Conservation (phyloP, 345 rosid species). For the Eucalyptus pauciflora region DNA sequence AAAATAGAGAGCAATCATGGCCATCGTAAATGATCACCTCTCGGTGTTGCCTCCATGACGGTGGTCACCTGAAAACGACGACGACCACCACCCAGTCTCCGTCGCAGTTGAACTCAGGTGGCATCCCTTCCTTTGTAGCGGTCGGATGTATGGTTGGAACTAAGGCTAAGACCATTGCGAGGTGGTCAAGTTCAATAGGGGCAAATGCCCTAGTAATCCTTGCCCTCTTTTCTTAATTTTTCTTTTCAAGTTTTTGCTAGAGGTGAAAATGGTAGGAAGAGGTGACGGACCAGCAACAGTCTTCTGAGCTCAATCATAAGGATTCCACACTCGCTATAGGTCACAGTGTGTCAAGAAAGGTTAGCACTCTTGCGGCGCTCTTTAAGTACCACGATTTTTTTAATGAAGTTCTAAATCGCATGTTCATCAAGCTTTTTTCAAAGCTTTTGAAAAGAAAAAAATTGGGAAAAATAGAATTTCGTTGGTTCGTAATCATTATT, state of each 20-base stretch:
- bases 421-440: not conserved
- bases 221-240: not conserved
- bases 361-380: too few species aligned
- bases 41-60: not conserved
- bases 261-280: not conserved
- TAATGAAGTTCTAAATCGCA: not conserved
- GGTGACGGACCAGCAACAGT: not conserved
- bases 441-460: too few species aligned
- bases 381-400: too few species aligned
- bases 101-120: not conserved
- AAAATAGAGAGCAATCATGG: not conserved
- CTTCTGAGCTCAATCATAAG: not conserved
- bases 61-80: not conserved
- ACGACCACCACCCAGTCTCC: not conserved
- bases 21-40: not conserved
- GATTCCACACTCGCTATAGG: not conserved
- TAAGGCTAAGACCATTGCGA: not conserved
- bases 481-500: not conserved
- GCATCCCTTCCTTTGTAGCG: not conserved
- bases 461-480: not conserved
- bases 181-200: not conserved
- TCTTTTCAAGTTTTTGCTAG: not conserved
- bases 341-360: too few species aligned
- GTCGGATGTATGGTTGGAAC: not conserved
- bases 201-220: not conserved